Base-by-base conservation (phyloP, 257 asterid species). In the Leptodermis oblonga region DNA sequence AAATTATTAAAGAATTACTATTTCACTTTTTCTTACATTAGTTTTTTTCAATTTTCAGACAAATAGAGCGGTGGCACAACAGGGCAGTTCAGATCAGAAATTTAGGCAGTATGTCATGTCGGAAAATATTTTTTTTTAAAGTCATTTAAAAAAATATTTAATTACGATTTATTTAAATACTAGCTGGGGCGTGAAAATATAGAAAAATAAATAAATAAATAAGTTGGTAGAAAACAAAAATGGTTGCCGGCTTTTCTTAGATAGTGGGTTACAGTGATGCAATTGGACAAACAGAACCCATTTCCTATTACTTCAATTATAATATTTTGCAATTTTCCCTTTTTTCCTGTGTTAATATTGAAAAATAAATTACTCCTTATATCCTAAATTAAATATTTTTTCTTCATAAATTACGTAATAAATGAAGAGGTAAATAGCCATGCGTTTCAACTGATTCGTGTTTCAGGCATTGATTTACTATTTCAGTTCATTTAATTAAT, bases 21-120 rank as follows among this genome's bases (percentile, higher is more conserved):
- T n/a, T n/a, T n/a, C n/a, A n/a, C n/a, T n/a, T n/a, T n/a, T n/a
- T n/a, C n/a, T n/a, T n/a, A n/a, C n/a, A n/a, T n/a, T n/a, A n/a
- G n/a, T n/a, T n/a, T n/a, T n/a, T n/a, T n/a, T n/a, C n/a, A n/a
- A n/a, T n/a, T n/a, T 37, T 9, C 18, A 11, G 42, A 48, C 15
- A n/a, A n/a, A 17, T 0, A 64, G 53, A 49, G 62, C 51, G 41
- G 51, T 70, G 52, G 36, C 65, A 9, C 63, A 6, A 54, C 22
- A 61, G 30, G 63, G 75, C 31, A 62, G 70, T 65, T 62, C 18
- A 2, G 25, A 17, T 63, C 45, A 36, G 31, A 77, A 49, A 51
- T 17, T 53, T 77, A 73, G 77, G 77, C 62, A 45, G 41, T 51
- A 58, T 15, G 69, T 66, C 68, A 41, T 67, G 73, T 73, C 73